Base-by-base conservation (phyloP, 1,284 basidiomycete genomes). In the Boletus mariae region DNA sequence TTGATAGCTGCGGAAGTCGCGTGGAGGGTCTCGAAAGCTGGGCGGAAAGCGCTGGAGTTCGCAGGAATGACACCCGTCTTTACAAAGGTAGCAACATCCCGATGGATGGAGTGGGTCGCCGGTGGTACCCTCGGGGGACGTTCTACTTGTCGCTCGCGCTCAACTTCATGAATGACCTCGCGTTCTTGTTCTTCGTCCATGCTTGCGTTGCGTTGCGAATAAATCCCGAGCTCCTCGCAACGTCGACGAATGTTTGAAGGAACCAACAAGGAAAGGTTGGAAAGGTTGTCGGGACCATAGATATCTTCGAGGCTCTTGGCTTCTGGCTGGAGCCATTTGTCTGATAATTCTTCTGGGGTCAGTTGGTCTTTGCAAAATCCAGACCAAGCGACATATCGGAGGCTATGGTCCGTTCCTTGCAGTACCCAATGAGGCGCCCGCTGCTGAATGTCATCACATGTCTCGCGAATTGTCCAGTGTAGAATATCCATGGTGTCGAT, bases 171-270 rank as follows among this genome's bases (percentile, higher is more conserved):
- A n/a, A 52, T 59, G 2, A 77, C 65, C 56, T 79, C 76, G 25
- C 75, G 63, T 55, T 78, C 77, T 53, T 78, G 76, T 47, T 79
- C 77, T 56, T 79, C 76, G 9, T 71, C 71, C 42, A 75, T 55
- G 17, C 55, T 45, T 10, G 53, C 46, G 34, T 66, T 57, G 1
- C 45, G 15, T 9, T 65, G 43, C 4, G 55, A 44, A 1, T 20
- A 46, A 2, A 67, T 41, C 0, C 69, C 69, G 11, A 76, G 62
- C 34, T 45, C 26, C 17, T 55, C 26, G 8, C 69, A 65, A 43
- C 65, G 63, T 15, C 60, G 56, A 7, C 52, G 49, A 7, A 77
- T 57, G 1, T 64, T 65, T 46, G 5, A 54, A n/a, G 43, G 15
- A 17, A 17, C 58, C 35, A 20, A 29, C 4, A 31, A 47, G 9